Evolutionary conservation across 108 stramenopile species (phyloP).

Genomic region (Nitzschia palea): DNA sequence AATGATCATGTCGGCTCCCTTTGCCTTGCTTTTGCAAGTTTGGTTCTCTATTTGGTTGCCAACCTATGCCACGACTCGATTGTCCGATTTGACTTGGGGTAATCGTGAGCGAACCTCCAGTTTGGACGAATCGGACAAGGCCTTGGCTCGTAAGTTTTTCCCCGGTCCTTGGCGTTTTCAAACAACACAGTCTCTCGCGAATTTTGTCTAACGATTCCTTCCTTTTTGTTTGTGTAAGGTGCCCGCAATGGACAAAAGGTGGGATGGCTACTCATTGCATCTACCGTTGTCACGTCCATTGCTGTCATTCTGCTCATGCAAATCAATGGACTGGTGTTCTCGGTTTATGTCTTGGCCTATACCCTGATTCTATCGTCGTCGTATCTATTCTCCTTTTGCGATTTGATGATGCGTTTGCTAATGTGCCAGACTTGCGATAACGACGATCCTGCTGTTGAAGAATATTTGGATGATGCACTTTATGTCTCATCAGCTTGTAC

Average conservation of each 20-base stretch:
- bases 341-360: neutral
- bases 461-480: neutral
- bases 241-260: constrained; percentile 4
- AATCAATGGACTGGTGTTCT: constrained; percentile 1
- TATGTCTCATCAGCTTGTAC: too few relatives aligned
- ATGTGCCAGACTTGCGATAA: neutral
- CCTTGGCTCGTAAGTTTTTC: too few relatives aligned
- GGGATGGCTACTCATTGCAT: neutral
- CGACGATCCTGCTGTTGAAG: neutral
- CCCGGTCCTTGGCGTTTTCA: neutral
- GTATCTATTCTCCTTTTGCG: neutral
- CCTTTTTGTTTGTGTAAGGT: constrained; percentile 4
- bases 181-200: neutral
- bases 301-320: neutral
- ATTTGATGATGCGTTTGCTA: neutral
- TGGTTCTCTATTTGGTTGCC: too few relatives aligned
- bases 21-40: too few relatives aligned
- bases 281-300: neutral
- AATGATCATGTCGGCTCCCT: too few relatives aligned
- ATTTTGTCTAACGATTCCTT: neutral
- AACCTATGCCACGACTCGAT: too few relatives aligned
- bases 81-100: too few relatives aligned
- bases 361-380: constrained; percentile 1
- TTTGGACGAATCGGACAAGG: too few relatives aligned
- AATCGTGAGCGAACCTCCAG: too few relatives aligned